Conservation (phyloP, 2,329 filamentous ascomycete species). For the Acrocalymma vagum region DNA sequence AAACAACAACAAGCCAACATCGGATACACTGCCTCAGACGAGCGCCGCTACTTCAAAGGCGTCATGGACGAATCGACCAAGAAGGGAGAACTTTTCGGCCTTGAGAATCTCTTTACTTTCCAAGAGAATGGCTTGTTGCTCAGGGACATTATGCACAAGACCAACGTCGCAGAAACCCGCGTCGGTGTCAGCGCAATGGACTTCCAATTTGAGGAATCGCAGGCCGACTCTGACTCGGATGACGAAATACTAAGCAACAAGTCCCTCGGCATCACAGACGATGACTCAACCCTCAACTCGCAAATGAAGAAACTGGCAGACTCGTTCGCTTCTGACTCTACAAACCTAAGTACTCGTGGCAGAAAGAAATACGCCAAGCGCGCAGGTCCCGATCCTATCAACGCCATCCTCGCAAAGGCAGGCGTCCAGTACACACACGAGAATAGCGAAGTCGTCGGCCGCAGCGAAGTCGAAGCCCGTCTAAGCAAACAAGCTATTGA, state of each 20-base stretch:
- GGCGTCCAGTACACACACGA: slow-evolving; percentile 97
- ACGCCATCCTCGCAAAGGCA: slow-evolving; percentile 86
- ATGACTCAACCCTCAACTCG: slow-evolving; percentile 49
- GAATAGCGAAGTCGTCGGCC: slow-evolving; percentile 93
- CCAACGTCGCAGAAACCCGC: slow-evolving; percentile 92
- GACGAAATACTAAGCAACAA: slow-evolving; percentile 37
- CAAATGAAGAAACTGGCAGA: slow-evolving; percentile 66
- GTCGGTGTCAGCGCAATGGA: slow-evolving; percentile 83
- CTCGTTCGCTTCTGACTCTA: slow-evolving; percentile 34
- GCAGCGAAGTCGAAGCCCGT: slow-evolving; percentile 88
- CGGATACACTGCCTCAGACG: slow-evolving; percentile 89
- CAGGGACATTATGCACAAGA: slow-evolving; percentile 97
- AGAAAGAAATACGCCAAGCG: slow-evolving; percentile 52
- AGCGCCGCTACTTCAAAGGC: slow-evolving; percentile 94
- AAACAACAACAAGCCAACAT: slow-evolving; percentile 99
- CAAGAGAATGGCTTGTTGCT: slow-evolving; percentile 81
- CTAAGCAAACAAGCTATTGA: slow-evolving; percentile 80
- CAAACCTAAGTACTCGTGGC: slow-evolving; percentile 13
- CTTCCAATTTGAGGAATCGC: slow-evolving; percentile 62
- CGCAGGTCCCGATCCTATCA: slow-evolving; percentile 73
- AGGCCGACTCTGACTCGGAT: slow-evolving; percentile 35
- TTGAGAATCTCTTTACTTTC: slow-evolving; percentile 86
- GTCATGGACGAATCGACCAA: slow-evolving; percentile 84
- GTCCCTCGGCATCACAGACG: slow-evolving; percentile 33
- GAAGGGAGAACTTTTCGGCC: slow-evolving; percentile 93